Evolutionary conservation across 441 rosid species (phyloP).

Genomic region (California macrophylla): DNA sequence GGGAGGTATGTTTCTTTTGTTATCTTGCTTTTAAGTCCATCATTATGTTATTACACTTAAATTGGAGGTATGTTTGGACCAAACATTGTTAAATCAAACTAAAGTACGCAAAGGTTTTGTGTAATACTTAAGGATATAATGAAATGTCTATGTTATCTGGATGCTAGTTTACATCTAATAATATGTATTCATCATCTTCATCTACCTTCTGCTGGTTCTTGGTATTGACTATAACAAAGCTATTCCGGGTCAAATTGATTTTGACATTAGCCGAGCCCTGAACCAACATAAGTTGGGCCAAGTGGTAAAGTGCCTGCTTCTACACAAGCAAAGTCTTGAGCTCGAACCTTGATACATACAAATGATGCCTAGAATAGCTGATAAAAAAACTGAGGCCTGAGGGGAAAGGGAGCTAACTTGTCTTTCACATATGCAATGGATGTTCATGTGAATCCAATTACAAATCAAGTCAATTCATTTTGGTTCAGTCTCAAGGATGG

Average conservation of each 20-base stretch:
- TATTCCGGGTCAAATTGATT: not conserved
- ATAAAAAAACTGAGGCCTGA: not conserved
- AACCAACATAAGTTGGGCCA: too few species aligned
- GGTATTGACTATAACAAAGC: not conserved
- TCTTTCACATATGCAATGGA: not conserved
- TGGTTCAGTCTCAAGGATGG: not conserved
- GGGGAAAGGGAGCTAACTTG: not conserved
- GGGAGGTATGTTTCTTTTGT: slow-evolving; percentile 58
- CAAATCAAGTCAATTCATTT: not conserved
- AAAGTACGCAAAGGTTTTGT: not conserved
- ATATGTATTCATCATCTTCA: not conserved
- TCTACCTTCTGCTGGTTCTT: not conserved
- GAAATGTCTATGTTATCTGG: not conserved
- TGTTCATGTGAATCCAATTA: not conserved
- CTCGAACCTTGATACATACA: too few species aligned
- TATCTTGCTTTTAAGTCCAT: slow-evolving; percentile 4
- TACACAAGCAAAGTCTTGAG: too few species aligned
- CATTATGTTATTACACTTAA: slow-evolving; percentile 2
- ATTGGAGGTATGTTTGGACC: not conserved
- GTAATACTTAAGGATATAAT: not conserved
- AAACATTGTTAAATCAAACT: not conserved
- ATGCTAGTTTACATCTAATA: not conserved
- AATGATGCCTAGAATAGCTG: too few species aligned
- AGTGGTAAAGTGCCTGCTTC: too few species aligned
- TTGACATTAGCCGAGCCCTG: not conserved